A percentile compares a stretch with the other conserved stretches of the same genome.
Conservation (phyloP, 1,139 yeast genomes). For the Diutina rugosa region DNA sequence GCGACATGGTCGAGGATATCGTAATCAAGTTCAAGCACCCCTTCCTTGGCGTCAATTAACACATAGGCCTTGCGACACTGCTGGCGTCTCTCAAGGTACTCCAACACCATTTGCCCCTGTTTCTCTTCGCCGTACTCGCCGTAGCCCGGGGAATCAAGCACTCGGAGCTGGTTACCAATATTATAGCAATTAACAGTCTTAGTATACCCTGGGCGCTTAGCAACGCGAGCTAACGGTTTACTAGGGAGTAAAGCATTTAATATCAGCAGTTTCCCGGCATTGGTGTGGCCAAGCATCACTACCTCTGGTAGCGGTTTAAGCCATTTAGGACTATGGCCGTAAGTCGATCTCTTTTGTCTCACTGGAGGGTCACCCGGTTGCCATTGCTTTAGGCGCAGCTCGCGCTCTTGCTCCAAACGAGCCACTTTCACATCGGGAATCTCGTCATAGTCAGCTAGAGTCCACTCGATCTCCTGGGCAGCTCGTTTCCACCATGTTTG, state of each 20-base stretch:
- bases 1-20: slow-evolving; percentile 37
- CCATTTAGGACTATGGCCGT: slow-evolving; percentile 18
- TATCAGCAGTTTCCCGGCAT: slow-evolving; percentile 74
- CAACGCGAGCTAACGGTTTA: slow-evolving; percentile 38
- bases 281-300: slow-evolving; percentile 64
- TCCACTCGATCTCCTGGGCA: slow-evolving; percentile 39
- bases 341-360: slow-evolving; percentile 9
- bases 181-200: slow-evolving; percentile 65
- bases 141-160: slow-evolving; percentile 83
- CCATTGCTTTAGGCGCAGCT: slow-evolving; percentile 7
- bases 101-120: slow-evolving; percentile 59
- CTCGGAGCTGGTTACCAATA: slow-evolving; percentile 45
- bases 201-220: slow-evolving; percentile 61
- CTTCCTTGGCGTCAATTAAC: slow-evolving; percentile 45
- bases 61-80: slow-evolving; percentile 47
- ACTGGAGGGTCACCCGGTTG: slow-evolving; percentile 7
- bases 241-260: slow-evolving; percentile 35
- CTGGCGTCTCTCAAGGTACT: slow-evolving; percentile 42
- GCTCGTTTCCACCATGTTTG: slow-evolving; percentile 1
- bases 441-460: slow-evolving; percentile 28
- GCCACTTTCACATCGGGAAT: background rate
- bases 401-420: background rate
- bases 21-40: slow-evolving; percentile 45
- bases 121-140: slow-evolving; percentile 48
- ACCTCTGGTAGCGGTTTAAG: slow-evolving; percentile 47